A percentile compares a stretch with the other conserved stretches of the same genome.
phyloP scores from a whole-genome alignment of 2,329 filamentous ascomycete genomes.

The Paracorniculantispora psalliotae region DNA sequence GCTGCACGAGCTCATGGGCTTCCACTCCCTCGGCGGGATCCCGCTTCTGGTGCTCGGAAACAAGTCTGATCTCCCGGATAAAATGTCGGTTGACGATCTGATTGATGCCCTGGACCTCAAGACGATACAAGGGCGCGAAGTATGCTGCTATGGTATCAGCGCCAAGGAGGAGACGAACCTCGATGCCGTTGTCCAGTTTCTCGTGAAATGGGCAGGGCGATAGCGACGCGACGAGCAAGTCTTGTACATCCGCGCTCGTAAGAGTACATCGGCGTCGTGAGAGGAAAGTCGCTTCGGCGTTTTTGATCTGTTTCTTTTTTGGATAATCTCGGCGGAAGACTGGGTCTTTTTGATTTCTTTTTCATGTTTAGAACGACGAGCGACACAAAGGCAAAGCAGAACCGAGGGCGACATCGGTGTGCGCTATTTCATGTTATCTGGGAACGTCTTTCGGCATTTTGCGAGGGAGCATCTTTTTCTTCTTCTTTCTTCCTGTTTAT shows the following conservation, averaged over 20 bases:
- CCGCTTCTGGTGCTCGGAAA: slow-evolving; percentile 92
- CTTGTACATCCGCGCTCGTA: slow-evolving; percentile 9
- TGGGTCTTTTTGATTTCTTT: slow-evolving; percentile 3
- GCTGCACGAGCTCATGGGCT: slow-evolving; percentile 81
- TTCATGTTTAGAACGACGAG: slow-evolving; percentile 12
- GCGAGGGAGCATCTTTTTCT: background rate
- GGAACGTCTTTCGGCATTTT: slow-evolving; percentile 11
- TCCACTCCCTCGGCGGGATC: slow-evolving; percentile 80
- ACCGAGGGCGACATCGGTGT: slow-evolving; percentile 14
- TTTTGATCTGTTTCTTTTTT: slow-evolving; percentile 7
- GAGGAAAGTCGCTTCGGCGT: background rate
- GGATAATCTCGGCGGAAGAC: slow-evolving; percentile 4
- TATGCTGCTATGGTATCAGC: slow-evolving; percentile 97
- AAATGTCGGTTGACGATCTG: slow-evolving; percentile 87
- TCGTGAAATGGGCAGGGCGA: slow-evolving; percentile 82
- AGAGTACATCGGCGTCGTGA: too few species aligned
- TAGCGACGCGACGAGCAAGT: slow-evolving; percentile 27
- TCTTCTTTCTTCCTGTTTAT: slow-evolving; percentile 4
- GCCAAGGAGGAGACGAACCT: slow-evolving; percentile 98
- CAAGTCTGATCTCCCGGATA: slow-evolving; percentile 91
- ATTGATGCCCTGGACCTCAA: slow-evolving; percentile 91
- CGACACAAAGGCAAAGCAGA: slow-evolving; percentile 14
- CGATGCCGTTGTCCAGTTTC: slow-evolving; percentile 92
- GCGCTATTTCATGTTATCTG: slow-evolving; percentile 14
- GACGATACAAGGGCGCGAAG: slow-evolving; percentile 82